Evolutionary conservation across 352 stramenopile species (phyloP), one percentile per base, ranked within the genome.

Genomic region (Globisporangium paddicum): DNA sequence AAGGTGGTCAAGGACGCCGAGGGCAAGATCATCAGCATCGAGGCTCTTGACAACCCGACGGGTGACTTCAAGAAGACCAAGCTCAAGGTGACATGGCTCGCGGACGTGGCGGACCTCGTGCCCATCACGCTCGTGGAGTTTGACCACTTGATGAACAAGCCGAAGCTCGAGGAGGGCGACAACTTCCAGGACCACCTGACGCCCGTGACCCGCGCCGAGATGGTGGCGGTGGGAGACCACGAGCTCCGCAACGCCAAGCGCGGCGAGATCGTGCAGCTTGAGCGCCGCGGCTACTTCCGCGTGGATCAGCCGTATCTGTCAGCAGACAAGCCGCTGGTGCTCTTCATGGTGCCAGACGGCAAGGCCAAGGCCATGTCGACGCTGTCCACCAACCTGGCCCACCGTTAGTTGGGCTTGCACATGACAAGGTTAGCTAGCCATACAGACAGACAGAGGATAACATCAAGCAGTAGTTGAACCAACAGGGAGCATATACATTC

Each of bases 261-360:
- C 55, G 86, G 97, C 64, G 84, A 99, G 41, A 87, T 99, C 28
- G 96, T 99, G 65, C 97, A 99, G 81, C 82, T 99, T 9, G 97
- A 99, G 76, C 90, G 98, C 62, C 91, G 97, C 64, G 98, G 97
- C 34, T 99, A 98, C 84, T 99, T 98, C 79, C 86, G 97, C 42
- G 88, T 96, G 47, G 91, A 98, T 64, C 48, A 77, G 67, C 75
- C 84, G 30, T 90, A 93, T 66, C 57, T 89, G 42, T 91, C 76
- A 37, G 77, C 79, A 49, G 79, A 90, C 41, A 95, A 94, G 65
- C 93, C 95, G n/a, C 71, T 99, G 13, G 80, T 98, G 52, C 81
- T 99, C 11, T 99, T 99, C 79, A 98, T 99, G 89, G 96, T 99
- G 61, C 98, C 98, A 1, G 97, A 99, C 74, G 98, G 98, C 46